These are phyloP conservation scores for Gigaspora rosea DNA, from an alignment of 192 early-diverging fungal genomes.

Conservation along the genomic window DNA sequence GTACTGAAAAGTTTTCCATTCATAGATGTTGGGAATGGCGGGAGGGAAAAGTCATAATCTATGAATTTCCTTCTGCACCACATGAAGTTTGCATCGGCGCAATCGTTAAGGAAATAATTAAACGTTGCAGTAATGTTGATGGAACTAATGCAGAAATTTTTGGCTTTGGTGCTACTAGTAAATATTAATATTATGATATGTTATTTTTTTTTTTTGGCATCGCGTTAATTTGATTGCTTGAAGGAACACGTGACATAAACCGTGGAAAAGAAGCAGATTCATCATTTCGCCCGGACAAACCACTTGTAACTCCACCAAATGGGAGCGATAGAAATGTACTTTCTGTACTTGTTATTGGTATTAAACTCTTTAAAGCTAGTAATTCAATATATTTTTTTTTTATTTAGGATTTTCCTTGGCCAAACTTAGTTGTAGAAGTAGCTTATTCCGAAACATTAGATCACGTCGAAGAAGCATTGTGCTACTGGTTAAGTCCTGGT, in stretches of 20 bases:
- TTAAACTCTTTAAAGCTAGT: constrained; percentile 29
- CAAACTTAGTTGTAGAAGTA: constrained; percentile 28
- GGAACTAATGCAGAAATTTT: constrained; percentile 14
- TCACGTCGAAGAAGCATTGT: constrained; percentile 22
- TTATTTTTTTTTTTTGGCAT: constrained; percentile 15
- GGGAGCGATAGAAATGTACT: constrained; percentile 29
- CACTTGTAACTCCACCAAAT: constrained; percentile 24
- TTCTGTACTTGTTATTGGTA: constrained; percentile 27
- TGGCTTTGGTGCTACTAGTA: constrained; percentile 28
- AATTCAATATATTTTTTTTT: constrained; percentile 16
- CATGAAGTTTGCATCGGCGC: constrained; percentile 27
- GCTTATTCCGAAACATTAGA: constrained; percentile 25
- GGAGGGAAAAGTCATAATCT: constrained; percentile 15
- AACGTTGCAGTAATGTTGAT: neutral
- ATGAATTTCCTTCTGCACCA: constrained; percentile 20
- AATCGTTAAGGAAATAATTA: neutral
- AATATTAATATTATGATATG: constrained; percentile 28
- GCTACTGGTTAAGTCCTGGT: constrained; percentile 26
- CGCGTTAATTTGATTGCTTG: constrained; percentile 26
- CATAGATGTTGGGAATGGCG: constrained; percentile 28
- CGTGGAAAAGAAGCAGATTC: constrained; percentile 26
- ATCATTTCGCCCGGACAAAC: constrained; percentile 24
- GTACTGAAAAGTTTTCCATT: constrained; percentile 19
- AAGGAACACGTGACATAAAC: constrained; percentile 26
- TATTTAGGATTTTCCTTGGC: constrained; percentile 25